Evolutionary conservation across 75 land plant genomes (phyloP).

Genomic region (Gnetum montanum): DNA sequence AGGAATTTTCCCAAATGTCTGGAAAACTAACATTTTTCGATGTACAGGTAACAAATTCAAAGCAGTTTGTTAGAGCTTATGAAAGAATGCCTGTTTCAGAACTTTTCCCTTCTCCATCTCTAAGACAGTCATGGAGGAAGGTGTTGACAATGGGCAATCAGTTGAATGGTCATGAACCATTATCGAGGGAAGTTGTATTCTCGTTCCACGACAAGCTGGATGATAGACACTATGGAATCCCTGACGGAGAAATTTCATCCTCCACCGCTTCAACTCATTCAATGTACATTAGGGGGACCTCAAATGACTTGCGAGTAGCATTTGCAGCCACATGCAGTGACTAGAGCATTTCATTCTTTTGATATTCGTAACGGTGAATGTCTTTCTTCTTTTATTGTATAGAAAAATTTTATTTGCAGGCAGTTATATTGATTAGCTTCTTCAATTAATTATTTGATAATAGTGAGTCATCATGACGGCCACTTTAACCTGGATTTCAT

Average conservation of each 20-base stretch:
- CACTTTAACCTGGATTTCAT: too few relatives aligned
- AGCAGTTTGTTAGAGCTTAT: conserved; percentile 25
- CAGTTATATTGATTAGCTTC: too few relatives aligned
- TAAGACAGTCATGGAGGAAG: conserved; percentile 73
- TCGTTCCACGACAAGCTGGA: conserved; percentile 24
- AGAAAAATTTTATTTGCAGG: too few relatives aligned
- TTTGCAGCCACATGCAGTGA: conserved; percentile 71
- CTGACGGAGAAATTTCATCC: conserved; percentile 6
- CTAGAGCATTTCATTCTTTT: too few relatives aligned
- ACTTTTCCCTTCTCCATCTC: conserved; percentile 63
- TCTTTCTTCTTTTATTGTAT: background rate
- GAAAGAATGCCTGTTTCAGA: conserved; percentile 64
- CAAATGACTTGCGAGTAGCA: conserved; percentile 90
- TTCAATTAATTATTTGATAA: too few relatives aligned
- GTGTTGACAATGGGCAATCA: conserved; percentile 95
- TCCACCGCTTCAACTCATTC: conserved; percentile 50
- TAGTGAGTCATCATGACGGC: too few relatives aligned
- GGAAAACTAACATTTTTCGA: too few relatives aligned
- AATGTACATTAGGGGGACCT: conserved; percentile 83
- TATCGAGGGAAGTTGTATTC: conserved; percentile 62
- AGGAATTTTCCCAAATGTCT: too few relatives aligned
- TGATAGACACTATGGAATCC: conserved; percentile 27
- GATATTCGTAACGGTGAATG: background rate
- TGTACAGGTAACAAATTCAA: conserved; percentile 30
- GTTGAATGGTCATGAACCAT: conserved; percentile 93